Base-by-base conservation (phyloP, 2,329 filamentous ascomycete genomes). In the Sarocladiaceae sp. region DNA sequence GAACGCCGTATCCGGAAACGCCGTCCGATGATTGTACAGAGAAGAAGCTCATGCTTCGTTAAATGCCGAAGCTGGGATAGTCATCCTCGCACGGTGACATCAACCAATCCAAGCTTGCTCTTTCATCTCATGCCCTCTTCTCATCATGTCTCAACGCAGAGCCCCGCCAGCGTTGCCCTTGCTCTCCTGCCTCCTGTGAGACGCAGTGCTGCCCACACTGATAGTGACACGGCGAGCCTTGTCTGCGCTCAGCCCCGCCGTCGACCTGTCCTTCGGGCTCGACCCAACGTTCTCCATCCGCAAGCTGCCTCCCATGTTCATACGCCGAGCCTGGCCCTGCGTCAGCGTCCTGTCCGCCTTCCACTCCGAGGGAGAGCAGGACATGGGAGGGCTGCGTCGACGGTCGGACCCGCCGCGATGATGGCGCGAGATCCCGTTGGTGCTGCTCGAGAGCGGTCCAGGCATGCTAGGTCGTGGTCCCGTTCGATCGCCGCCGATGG, bases 371-470 rank as follows among this genome's bases (percentile, higher is more conserved):
- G 75, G 69, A 27, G 73, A 73, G 58, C 73, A 78, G 26, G 65
- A 58, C 52, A 79, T 68, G 12, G 76, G 75, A 11, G 75, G 74
- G 48, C 72, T 76, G 43, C 68, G 64, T 27, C 72, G 66, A 39
- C 72, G 64, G 57, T 78, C 74, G 2, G 66, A 57, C 48, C 72
- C 75, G 48, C 66, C 67, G 31, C 74, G 66, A 32, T 75, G 66
- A 44, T 75, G 64, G 33, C 76, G 66, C 32, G 73, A 77, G 52
- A 80, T 74, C 33, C 76, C 76, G 55, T 78, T 78, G 6, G 72
- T 65, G 51, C 61, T 67, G 53, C 72, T 76, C 6, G 74, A 65
- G 32, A 72, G 58, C 12, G 65, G 2, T 2, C 66, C 64, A 20
- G 68, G 60, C 56, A 73, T 65, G 55, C 57, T 60, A 45, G 60